These are phyloP conservation scores for Populus hybrid DNA, from an alignment of 441 rosid genomes.

Conservation along the genomic window DNA sequence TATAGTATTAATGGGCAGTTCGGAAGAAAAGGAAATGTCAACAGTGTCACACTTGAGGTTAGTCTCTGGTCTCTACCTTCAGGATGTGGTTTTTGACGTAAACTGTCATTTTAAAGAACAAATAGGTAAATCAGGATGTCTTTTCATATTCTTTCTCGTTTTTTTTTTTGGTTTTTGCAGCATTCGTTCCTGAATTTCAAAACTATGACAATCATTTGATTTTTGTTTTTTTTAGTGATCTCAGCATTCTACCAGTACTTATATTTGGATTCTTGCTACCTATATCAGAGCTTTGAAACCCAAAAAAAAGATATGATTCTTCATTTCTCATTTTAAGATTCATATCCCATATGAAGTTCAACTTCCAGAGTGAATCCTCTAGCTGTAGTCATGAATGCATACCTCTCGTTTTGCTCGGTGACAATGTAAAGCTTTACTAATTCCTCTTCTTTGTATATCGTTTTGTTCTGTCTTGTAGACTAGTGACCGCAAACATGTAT, in stretches of 20 bases:
- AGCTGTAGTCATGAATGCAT: neutral
- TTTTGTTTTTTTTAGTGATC: neutral
- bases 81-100: neutral
- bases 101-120: neutral
- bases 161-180: neutral
- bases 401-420: neutral
- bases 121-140: neutral
- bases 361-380: neutral
- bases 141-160: neutral
- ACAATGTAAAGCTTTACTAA: neutral
- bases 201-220: neutral
- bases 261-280: neutral
- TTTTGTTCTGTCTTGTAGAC: constrained; percentile 40
- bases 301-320: neutral
- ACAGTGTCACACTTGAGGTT: constrained; percentile 76
- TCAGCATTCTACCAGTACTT: neutral
- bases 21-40: constrained; percentile 54
- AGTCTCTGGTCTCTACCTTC: constrained; percentile 19
- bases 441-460: neutral
- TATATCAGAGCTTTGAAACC: neutral
- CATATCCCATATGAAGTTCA: neutral
- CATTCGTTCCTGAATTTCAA: neutral
- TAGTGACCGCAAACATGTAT: constrained; percentile 57
- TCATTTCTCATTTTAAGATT: neutral
- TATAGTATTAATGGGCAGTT: constrained; percentile 74